Conservation (phyloP, 2,329 filamentous ascomycete species). For the Stachybotrys chartarum region DNA sequence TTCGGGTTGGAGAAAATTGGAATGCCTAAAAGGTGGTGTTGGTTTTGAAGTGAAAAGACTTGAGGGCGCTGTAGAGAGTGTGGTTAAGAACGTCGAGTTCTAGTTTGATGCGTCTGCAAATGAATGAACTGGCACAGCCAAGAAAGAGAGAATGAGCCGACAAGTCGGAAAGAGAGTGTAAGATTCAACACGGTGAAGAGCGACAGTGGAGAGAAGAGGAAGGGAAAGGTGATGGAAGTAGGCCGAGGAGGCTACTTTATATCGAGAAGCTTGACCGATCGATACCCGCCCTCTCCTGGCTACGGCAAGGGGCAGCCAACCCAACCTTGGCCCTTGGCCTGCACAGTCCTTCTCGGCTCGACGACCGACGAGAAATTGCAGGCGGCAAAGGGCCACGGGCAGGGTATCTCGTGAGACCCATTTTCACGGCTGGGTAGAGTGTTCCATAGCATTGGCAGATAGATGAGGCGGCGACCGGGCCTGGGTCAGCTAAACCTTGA, state of each 20-base stretch:
- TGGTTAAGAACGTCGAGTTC: not conserved
- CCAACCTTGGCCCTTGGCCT: not conserved
- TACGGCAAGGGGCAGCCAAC: not conserved
- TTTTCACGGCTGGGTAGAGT: not conserved
- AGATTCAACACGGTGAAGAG: not conserved
- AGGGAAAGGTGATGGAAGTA: not conserved
- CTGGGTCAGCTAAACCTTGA: not conserved
- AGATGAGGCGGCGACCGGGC: not conserved
- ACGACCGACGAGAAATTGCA: not conserved
- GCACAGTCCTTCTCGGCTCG: not conserved
- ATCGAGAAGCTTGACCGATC: not conserved
- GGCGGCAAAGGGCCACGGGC: not conserved
- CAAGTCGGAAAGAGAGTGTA: constrained; percentile 1
- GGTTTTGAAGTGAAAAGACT: constrained; percentile 1
- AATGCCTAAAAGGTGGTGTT: not conserved
- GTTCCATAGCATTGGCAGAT: not conserved
- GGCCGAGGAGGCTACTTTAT: not conserved
- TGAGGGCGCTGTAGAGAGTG: not conserved
- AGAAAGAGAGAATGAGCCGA: constrained; percentile 1
- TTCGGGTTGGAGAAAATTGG: constrained; percentile 10
- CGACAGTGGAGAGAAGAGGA: not conserved
- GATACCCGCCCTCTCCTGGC: not conserved
- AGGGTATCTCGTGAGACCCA: not conserved
- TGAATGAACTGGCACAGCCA: constrained; percentile 4
- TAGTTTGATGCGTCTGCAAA: constrained; percentile 9